Conservation (phyloP, 2,329 filamentous ascomycete genomes). For the Fusarium tuaranense region DNA sequence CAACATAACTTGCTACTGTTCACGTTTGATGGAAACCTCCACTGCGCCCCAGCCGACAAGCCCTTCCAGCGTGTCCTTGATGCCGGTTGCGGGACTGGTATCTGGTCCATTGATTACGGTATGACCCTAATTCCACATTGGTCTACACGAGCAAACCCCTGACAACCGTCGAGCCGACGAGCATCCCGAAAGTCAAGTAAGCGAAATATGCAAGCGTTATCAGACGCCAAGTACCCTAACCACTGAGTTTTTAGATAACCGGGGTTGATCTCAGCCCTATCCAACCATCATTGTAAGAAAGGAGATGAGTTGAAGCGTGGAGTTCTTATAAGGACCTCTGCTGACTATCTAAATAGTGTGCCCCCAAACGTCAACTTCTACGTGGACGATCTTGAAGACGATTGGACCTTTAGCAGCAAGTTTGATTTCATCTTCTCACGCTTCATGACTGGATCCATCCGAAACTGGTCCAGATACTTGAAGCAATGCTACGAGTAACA, state of each 20-base stretch:
- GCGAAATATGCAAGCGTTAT: background rate
- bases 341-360: background rate
- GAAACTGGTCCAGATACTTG: background rate
- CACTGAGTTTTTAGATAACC: background rate
- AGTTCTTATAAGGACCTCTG: fast-evolving
- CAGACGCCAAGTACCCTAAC: background rate
- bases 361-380: slow-evolving; percentile 37
- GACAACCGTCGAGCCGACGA: background rate
- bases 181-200: background rate
- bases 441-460: background rate
- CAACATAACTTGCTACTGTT: background rate
- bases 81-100: background rate
- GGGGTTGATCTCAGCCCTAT: background rate
- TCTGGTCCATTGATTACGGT: background rate
- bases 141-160: background rate
- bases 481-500: background rate
- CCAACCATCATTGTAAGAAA: background rate
- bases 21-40: background rate
- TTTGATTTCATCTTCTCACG: background rate
- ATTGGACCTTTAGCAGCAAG: background rate
- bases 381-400: background rate
- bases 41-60: background rate
- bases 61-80: background rate
- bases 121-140: background rate
- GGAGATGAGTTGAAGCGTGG: background rate